Conservation (phyloP, 2,329 filamentous ascomycete species). For the Sporothrix humicola region DNA sequence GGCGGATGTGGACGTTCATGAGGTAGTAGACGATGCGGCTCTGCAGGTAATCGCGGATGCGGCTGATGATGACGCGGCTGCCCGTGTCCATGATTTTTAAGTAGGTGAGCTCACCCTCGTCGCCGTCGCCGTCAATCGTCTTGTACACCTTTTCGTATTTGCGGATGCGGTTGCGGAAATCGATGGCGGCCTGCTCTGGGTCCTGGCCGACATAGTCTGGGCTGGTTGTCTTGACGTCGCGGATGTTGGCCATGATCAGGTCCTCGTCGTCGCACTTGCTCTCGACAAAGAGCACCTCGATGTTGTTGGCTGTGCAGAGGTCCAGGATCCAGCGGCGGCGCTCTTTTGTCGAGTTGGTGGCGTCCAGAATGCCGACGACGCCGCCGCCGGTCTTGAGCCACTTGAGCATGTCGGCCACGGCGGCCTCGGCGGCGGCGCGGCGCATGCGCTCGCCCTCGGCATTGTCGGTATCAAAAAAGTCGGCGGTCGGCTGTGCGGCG, state of each 20-base stretch:
- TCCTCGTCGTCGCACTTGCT: conserved; percentile 96
- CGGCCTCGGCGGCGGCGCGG: conserved; percentile 86
- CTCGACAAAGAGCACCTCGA: conserved; percentile 95
- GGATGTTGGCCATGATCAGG: conserved; percentile 96
- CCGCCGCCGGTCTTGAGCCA: conserved; percentile 88
- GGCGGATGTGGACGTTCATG: conserved; percentile 98
- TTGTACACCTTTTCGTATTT: conserved; percentile 98
- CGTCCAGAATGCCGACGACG: conserved; percentile 91
- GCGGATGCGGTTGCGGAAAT: conserved; percentile 91
- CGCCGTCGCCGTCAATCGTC: conserved; percentile 79
- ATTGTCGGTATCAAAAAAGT: conserved; percentile 94
- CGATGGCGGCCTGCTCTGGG: conserved; percentile 84
- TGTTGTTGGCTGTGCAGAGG: conserved; percentile 72
- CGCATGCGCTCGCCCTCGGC: conserved; percentile 88
- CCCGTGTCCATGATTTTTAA: conserved; percentile 98
- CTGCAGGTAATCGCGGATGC: conserved; percentile 94
- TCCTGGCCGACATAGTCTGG: conserved; percentile 95
- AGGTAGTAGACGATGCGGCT: conserved; percentile 97
- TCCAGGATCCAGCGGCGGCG: conserved; percentile 91
- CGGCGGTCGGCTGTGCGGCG: conserved; percentile 87
- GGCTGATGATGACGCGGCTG: conserved; percentile 96
- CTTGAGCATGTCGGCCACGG: conserved; percentile 88
- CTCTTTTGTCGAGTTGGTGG: conserved; percentile 92
- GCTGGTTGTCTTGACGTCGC: conserved; percentile 95
- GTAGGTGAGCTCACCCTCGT: conserved; percentile 88